Base-by-base conservation (phyloP, 805 yeast species). In the Pichia ethanolica region DNA sequence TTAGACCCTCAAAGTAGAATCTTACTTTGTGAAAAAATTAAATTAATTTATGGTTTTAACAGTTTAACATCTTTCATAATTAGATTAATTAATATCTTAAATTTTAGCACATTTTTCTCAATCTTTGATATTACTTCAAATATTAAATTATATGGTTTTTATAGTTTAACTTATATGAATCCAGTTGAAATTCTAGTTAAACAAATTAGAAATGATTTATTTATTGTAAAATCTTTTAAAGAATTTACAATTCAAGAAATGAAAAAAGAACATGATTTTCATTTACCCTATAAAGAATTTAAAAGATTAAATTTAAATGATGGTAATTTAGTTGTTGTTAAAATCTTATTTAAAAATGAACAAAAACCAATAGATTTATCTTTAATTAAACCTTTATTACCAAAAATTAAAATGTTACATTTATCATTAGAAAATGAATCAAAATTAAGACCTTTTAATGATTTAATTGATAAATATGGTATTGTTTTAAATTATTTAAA, bases 241-340 rank as follows among this genome's bases (percentile, higher is more conserved):
- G 65, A 62, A 50, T 62, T 58, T 39, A 60, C 64, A 5, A 55
- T 56, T 26, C 62, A 60, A 43, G 66, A 62, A 48, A 59, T 61
- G 65, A 62, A 62, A 47, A 57, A 54, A 35, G 65, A 61, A 46
- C 66, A 61, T 47, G 66, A 62, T 51, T 62, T 62, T 48, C 66
- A 62, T 56, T 54, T 62, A 39, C 66, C 66, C 26, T 62, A 62
- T 40, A 62, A 62, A 44, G 66, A 62, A 41, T 62, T 62, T 45
- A 60, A 59, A 47, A 52, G 66, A 38, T 49, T 62, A 38, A 59
- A 60, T 42, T 48, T 62, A 34, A 59, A 57, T 35, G 58, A 61
- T 51, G 66, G 66, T 34, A 61, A 59, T 42, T 52, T 62, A 37
- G 65, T 62, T 26, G 65, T 62, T 25, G 62, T 62, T 32, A 62